Conservation (phyloP, 2,329 filamentous ascomycete genomes). For the Sclerotinia nivalis region DNA sequence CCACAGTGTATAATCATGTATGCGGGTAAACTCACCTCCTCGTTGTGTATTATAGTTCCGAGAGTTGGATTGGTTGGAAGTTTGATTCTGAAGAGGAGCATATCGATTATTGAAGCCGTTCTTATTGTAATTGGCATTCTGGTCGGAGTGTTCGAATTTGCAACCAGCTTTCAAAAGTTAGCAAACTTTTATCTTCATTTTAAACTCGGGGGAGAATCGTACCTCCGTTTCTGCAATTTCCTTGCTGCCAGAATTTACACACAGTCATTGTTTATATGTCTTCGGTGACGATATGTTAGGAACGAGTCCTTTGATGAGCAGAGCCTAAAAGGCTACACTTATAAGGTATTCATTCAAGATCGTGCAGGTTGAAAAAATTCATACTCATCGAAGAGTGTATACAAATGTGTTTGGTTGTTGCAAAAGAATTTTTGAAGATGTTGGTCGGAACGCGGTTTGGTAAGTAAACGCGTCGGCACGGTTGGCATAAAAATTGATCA, state of each 20-base stretch:
- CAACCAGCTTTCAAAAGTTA: constrained; percentile 52
- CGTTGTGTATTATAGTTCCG: constrained; percentile 29
- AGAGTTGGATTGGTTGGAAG: constrained; percentile 26
- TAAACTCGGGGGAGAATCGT: constrained; percentile 3
- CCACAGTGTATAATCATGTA: neutral
- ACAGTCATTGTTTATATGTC: constrained; percentile 12
- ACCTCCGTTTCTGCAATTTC: constrained; percentile 57
- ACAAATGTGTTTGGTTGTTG: neutral
- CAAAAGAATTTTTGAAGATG: constrained; percentile 2
- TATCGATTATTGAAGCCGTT: constrained; percentile 40
- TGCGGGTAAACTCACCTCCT: constrained; percentile 25
- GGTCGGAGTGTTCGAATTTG: constrained; percentile 55
- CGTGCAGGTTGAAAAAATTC: neutral
- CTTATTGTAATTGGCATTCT: constrained; percentile 39
- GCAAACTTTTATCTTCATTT: constrained; percentile 1
- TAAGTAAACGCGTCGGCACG: constrained; percentile 6
- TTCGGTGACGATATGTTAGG: neutral
- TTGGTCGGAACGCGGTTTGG: constrained; percentile 9
- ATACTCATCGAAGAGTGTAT: constrained; percentile 3
- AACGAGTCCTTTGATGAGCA: constrained; percentile 1
- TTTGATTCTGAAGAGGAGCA: constrained; percentile 34
- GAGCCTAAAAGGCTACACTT: constrained; percentile 16
- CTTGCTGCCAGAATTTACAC: constrained; percentile 66
- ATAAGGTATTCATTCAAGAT: constrained; percentile 15
- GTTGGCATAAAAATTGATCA: constrained; percentile 4